phyloP scores from a whole-genome alignment of 805 yeast species.

The Wickerhamiella brachini region DNA sequence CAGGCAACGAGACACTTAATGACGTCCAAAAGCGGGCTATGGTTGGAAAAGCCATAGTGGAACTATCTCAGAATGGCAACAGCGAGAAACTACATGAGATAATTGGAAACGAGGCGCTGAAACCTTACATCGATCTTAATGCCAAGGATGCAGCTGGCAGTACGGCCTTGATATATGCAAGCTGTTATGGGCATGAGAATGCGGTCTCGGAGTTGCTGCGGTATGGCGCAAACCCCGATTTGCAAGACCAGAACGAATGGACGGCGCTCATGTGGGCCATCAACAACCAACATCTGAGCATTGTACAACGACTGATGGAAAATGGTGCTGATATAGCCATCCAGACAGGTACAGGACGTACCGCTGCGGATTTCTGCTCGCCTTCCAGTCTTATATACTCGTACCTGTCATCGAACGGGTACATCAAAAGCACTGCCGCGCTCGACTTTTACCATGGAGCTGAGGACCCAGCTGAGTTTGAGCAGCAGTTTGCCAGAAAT shows the following conservation, averaged over 20 bases:
- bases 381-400: conserved; percentile 45
- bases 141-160: conserved; percentile 26
- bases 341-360: conserved; percentile 33
- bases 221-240: conserved; percentile 25
- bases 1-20: conserved; percentile 11
- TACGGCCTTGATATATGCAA: conserved; percentile 31
- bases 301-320: conserved; percentile 43
- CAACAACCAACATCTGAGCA: conserved; percentile 39
- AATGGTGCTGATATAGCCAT: conserved; percentile 31
- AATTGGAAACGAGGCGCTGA: conserved; percentile 17
- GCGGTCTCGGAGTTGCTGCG: conserved; percentile 25
- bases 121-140: conserved; percentile 21
- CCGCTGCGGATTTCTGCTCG: conserved; percentile 43
- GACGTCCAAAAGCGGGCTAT: conserved; percentile 11
- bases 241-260: conserved; percentile 28
- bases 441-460: conserved; percentile 14
- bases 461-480: conserved; percentile 14
- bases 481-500: conserved; percentile 10
- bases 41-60: conserved; percentile 22
- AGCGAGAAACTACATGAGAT: conserved; percentile 19
- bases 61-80: conserved; percentile 27
- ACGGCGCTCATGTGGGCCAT: conserved; percentile 77
- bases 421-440: conserved; percentile 6
- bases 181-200: conserved; percentile 28
- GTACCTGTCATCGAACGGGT: conserved; percentile 33